phyloP scores from a whole-genome alignment of 257 asterid genomes.

The Solanum tacnaense region DNA sequence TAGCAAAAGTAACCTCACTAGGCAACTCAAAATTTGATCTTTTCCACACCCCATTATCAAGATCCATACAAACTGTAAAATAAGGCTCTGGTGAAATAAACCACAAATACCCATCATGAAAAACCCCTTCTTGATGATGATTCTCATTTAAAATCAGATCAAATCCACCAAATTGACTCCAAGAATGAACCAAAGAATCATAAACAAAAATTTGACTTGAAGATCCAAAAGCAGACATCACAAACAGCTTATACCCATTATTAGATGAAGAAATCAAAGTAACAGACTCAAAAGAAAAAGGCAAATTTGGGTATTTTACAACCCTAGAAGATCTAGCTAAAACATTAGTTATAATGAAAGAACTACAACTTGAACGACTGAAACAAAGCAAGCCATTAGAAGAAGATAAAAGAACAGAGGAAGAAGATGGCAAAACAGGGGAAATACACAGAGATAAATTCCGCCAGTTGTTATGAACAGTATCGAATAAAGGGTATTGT shows the following conservation, averaged over 20 bases:
- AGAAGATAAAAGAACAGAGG: conserved; percentile 25
- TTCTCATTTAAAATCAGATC: conserved; percentile 15
- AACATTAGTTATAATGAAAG: conserved; percentile 36
- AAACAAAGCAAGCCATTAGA: conserved; percentile 55
- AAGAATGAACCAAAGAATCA: conserved; percentile 19
- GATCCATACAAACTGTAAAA: conserved; percentile 10
- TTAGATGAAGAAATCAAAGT: conserved; percentile 20
- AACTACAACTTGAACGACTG: conserved; percentile 18
- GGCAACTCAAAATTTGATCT: conserved; percentile 17
- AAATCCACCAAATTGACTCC: conserved; percentile 27
- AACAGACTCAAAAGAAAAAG: conserved; percentile 29
- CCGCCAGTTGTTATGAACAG: conserved; percentile 35
- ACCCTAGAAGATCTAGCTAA: conserved; percentile 23
- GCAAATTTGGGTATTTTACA: conserved; percentile 36
- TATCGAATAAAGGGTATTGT: conserved; percentile 35
- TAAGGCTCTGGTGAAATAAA: conserved; percentile 60
- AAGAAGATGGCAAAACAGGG: conserved; percentile 7
- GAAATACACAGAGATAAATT: conserved; percentile 27
- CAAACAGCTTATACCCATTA: conserved; percentile 30
- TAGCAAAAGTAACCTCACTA: conserved; percentile 28
- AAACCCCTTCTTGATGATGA: conserved; percentile 38
- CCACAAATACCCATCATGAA: conserved; percentile 20
- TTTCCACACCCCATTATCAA: conserved; percentile 45
- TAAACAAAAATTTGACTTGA: conserved; percentile 24
- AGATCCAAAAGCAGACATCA: conserved; percentile 30